These are phyloP conservation scores for Backusella mclennaniae DNA, from an alignment of 192 early-diverging fungal genomes.

Conservation along the genomic window DNA sequence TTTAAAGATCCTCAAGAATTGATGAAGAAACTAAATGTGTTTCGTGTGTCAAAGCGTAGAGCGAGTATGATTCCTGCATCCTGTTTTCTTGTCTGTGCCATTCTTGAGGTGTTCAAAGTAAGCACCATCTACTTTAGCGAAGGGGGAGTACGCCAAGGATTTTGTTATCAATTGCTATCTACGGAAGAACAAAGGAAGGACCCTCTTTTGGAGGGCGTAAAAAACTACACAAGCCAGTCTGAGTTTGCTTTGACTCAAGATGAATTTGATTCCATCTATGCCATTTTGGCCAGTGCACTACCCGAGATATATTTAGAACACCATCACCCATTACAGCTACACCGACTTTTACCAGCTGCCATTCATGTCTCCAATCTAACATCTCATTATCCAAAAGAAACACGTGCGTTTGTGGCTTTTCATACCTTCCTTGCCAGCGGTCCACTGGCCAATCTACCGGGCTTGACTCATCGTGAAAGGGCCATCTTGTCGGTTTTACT, in stretches of 20 bases:
- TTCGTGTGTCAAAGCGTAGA: slow-evolving; percentile 50
- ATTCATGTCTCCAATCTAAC: slow-evolving; percentile 47
- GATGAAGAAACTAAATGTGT: slow-evolving; percentile 32
- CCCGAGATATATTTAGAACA: slow-evolving; percentile 31
- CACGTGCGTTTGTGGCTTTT: slow-evolving; percentile 46
- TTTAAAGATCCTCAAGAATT: slow-evolving; percentile 27
- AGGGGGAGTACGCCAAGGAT: slow-evolving; percentile 56
- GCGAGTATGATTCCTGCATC: slow-evolving; percentile 51
- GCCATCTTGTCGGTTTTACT: slow-evolving; percentile 51
- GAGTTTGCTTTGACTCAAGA: slow-evolving; percentile 25
- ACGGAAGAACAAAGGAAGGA: slow-evolving; percentile 41
- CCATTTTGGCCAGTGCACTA: slow-evolving; percentile 22
- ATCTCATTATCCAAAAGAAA: slow-evolving; percentile 51
- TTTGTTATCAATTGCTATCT: slow-evolving; percentile 47
- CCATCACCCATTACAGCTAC: slow-evolving; percentile 20
- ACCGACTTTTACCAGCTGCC: slow-evolving; percentile 45
- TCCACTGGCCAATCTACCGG: slow-evolving; percentile 47
- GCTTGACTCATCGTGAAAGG: slow-evolving; percentile 48
- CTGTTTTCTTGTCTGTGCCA: slow-evolving; percentile 43
- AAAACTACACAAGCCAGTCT: slow-evolving; percentile 34
- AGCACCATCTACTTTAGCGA: slow-evolving; percentile 49
- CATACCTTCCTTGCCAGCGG: slow-evolving; percentile 49
- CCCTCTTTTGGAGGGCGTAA: slow-evolving; percentile 43
- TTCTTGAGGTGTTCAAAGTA: slow-evolving; percentile 41
- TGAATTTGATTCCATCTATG: slow-evolving; percentile 28